phyloP scores from a whole-genome alignment of 169 alveolate genomes.

The Theileria orientalis region DNA sequence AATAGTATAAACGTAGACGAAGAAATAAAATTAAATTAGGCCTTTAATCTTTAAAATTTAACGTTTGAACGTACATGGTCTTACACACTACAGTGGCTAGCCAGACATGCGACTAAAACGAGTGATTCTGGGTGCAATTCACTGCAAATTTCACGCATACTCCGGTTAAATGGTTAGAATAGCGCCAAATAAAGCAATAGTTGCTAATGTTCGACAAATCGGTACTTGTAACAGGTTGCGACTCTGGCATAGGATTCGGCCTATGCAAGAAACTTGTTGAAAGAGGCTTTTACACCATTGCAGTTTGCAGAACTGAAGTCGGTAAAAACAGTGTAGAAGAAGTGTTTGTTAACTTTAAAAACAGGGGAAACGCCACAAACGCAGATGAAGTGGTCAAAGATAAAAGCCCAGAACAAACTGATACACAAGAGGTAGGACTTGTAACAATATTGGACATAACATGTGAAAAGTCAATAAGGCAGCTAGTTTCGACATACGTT shows the following conservation, averaged over 20 bases:
- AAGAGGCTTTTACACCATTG: constrained; percentile 35
- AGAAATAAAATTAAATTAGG: too few relatives aligned
- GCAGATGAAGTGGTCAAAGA: neutral
- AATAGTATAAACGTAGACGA: too few relatives aligned
- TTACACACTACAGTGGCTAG: too few relatives aligned
- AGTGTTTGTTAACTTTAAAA: neutral
- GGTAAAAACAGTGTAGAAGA: constrained; percentile 9
- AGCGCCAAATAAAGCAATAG: too few relatives aligned
- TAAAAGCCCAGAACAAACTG: neutral
- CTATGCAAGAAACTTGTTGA: constrained; percentile 25
- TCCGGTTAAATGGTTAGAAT: too few relatives aligned
- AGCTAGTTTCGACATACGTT: neutral
- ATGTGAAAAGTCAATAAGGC: constrained; percentile 7
- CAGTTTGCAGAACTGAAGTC: constrained; percentile 23
- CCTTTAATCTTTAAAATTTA: too few relatives aligned
- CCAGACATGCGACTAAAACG: too few relatives aligned
- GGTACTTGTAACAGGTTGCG: constrained; percentile 61
- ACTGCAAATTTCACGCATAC: too few relatives aligned
- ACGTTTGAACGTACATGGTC: too few relatives aligned
- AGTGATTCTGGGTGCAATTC: too few relatives aligned
- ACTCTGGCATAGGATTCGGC: constrained; percentile 54
- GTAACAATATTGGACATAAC: constrained; percentile 38
- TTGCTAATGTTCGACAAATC: neutral
- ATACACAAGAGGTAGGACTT: too few relatives aligned
- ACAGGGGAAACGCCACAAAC: neutral